These are phyloP conservation scores for Starmerella kuoi DNA, from an alignment of 805 yeast species.

Conservation along the genomic window DNA sequence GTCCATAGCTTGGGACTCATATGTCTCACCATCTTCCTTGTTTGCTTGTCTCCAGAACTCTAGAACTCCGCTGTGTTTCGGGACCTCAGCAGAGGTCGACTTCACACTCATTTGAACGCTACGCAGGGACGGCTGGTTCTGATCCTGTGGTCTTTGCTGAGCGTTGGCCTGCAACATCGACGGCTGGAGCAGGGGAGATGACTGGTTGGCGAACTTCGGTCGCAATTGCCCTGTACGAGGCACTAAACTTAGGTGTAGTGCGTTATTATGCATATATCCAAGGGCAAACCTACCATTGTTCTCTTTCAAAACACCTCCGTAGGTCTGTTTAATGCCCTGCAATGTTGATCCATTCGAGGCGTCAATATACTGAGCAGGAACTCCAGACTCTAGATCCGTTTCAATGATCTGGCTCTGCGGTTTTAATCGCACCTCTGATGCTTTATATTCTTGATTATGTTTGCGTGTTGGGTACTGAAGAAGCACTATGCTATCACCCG, in stretches of 20 bases:
- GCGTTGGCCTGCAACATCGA: slow-evolving; percentile 6
- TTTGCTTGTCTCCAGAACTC: slow-evolving; percentile 49
- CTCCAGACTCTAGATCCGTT: slow-evolving; percentile 60
- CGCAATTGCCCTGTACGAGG: slow-evolving; percentile 63
- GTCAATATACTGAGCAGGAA: slow-evolving; percentile 54
- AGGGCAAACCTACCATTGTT: slow-evolving; percentile 28
- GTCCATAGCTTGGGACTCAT: slow-evolving; percentile 1
- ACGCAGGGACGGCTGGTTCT: slow-evolving; percentile 35
- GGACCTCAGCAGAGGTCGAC: slow-evolving; percentile 43
- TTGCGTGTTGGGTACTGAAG: slow-evolving; percentile 52
- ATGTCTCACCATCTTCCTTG: slow-evolving; percentile 40
- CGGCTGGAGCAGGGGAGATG: slow-evolving; percentile 25
- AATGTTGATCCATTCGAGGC: slow-evolving; percentile 18
- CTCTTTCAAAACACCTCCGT: slow-evolving; percentile 51
- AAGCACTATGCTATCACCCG: slow-evolving; percentile 31
- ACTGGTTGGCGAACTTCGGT: slow-evolving; percentile 57
- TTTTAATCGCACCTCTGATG: slow-evolving; percentile 39
- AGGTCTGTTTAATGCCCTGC: slow-evolving; percentile 36
- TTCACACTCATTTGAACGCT: slow-evolving; percentile 71
- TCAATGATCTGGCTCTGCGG: slow-evolving; percentile 53
- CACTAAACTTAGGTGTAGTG: slow-evolving; percentile 51
- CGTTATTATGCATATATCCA: slow-evolving; percentile 32
- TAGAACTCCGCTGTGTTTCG: slow-evolving; percentile 59
- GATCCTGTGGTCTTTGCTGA: not conserved
- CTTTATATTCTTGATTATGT: not conserved